Evolutionary conservation across 148 eudicot species (phyloP).

Genomic region (Rhododendron kiyosumense): DNA sequence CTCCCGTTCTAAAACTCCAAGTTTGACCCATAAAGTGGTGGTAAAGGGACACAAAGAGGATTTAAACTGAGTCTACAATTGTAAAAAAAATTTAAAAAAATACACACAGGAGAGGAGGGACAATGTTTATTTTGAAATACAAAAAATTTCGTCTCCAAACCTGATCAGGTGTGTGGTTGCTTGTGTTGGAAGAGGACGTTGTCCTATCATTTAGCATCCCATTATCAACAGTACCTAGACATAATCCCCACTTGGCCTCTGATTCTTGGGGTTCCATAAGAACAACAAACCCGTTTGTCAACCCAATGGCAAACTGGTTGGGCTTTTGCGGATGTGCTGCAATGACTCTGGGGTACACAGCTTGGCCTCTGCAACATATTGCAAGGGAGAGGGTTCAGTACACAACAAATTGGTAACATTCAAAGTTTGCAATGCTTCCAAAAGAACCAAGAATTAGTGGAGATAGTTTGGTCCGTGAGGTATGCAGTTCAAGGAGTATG

Average conservation of each 20-base stretch:
- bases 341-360: slow-evolving; percentile 49
- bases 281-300: neutral
- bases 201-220: slow-evolving; percentile 1
- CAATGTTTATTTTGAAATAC: neutral
- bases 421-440: too few relatives aligned
- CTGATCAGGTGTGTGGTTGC: slow-evolving; percentile 62
- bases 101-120: neutral
- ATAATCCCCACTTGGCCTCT: neutral
- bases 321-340: neutral
- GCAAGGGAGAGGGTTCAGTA: slow-evolving; percentile 1
- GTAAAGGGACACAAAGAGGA: too few relatives aligned
- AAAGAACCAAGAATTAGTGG: too few relatives aligned
- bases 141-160: slow-evolving; percentile 41
- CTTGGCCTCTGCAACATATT: slow-evolving; percentile 45
- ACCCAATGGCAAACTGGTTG: too few relatives aligned
- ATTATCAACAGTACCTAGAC: too few relatives aligned
- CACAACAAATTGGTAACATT: too few relatives aligned
- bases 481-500: too few relatives aligned
- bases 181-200: neutral
- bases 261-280: slow-evolving; percentile 35
- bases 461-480: too few relatives aligned
- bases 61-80: too few relatives aligned
- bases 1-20: too few relatives aligned
- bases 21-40: too few relatives aligned
- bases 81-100: too few relatives aligned